phyloP scores from a whole-genome alignment of 192 early-diverging fungal species.

The Funneliformis mosseae region DNA sequence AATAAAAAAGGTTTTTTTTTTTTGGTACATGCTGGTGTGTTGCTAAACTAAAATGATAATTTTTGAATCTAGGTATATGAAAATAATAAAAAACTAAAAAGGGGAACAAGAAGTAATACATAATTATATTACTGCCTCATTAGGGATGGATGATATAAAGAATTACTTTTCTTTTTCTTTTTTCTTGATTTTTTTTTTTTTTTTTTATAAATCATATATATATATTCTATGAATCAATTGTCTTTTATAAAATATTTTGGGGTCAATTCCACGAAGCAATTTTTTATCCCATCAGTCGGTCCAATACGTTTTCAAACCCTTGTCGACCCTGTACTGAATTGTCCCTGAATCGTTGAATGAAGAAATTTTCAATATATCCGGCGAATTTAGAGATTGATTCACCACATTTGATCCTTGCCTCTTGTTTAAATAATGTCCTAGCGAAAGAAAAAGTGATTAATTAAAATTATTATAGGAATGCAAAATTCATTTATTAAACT shows the following conservation, averaged over 20 bases:
- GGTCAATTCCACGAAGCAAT: not conserved
- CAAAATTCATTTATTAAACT: no score
- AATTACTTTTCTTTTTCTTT: no score
- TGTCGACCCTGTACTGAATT: constrained; percentile 85
- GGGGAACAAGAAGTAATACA: not conserved
- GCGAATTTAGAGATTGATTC: constrained; percentile 67
- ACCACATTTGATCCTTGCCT: constrained; percentile 82
- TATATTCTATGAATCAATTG: not conserved
- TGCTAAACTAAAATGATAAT: not conserved
- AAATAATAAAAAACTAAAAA: not conserved
- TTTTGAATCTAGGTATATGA: not conserved
- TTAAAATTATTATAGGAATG: not conserved
- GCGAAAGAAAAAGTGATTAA: constrained; percentile 14
- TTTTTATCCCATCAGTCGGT: constrained; percentile 46
- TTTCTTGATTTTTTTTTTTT: no score
- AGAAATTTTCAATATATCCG: constrained; percentile 82
- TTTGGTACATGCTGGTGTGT: no score
- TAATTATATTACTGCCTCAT: no score
- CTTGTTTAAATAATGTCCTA: constrained; percentile 77
- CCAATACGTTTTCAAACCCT: constrained; percentile 85
- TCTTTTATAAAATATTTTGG: not conserved
- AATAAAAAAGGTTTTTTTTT: not conserved
- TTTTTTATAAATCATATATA: not conserved
- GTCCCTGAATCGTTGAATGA: constrained; percentile 81
- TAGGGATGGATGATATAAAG: no score